phyloP scores from a whole-genome alignment of 257 asterid genomes.

The Rehmannia glutinosa region DNA sequence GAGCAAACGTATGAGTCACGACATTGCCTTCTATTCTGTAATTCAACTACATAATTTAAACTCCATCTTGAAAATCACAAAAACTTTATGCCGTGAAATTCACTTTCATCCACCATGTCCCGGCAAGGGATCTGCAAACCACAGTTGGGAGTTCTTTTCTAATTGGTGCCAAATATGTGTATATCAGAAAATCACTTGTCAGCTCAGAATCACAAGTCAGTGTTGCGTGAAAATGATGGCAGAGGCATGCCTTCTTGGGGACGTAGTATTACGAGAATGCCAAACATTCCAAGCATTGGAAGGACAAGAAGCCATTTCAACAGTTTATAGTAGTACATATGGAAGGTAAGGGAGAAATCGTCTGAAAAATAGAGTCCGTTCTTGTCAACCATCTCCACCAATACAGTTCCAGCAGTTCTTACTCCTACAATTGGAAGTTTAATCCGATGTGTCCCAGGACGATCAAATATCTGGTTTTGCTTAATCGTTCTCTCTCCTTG shows the following conservation, averaged over 20 bases:
- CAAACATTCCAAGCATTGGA: constrained; percentile 98
- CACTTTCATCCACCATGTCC: neutral
- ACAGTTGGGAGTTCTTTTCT: neutral
- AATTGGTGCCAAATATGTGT: constrained; percentile 1
- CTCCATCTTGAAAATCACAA: constrained; percentile 1
- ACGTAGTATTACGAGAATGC: constrained; percentile 78
- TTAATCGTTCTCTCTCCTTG: constrained; percentile 92
- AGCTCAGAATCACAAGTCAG: constrained; percentile 54
- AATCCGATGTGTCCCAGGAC: constrained; percentile 63
- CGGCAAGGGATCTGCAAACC: constrained; percentile 10
- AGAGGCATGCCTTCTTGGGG: constrained; percentile 94
- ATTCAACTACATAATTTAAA: neutral
- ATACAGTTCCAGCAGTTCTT: constrained; percentile 82
- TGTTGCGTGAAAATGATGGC: constrained; percentile 94
- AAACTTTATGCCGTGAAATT: neutral
- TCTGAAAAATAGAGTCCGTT: constrained; percentile 85
- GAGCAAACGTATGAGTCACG: neutral
- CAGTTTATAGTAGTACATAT: constrained; percentile 79
- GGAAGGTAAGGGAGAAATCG: constrained; percentile 92
- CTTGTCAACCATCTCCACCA: constrained; percentile 96
- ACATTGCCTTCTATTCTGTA: constrained; percentile 13
- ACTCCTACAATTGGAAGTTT: constrained; percentile 88
- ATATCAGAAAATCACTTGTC: constrained; percentile 5
- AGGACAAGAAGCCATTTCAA: constrained; percentile 93
- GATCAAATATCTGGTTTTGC: constrained; percentile 54